Evolutionary conservation across 306 rosid species (phyloP).

Genomic region (Castanea mollissima): DNA sequence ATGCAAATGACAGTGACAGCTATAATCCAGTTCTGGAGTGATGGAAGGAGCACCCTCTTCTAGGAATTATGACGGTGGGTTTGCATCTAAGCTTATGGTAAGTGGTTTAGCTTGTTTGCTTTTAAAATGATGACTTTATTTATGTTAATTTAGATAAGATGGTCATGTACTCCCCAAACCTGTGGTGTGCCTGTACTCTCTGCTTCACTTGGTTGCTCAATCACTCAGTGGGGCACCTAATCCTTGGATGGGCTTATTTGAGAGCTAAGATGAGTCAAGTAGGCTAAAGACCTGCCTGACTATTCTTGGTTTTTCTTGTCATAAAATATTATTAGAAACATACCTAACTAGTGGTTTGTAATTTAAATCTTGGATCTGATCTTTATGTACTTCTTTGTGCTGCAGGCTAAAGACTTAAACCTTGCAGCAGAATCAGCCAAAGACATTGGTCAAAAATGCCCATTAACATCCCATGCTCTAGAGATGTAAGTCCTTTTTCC

Average conservation of each 20-base stretch:
- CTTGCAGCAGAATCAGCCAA: conserved; percentile 78
- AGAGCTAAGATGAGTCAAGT: neutral
- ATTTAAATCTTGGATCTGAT: neutral
- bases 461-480: conserved; percentile 67
- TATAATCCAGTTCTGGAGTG: conserved; percentile 94
- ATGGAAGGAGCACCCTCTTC: conserved; percentile 94
- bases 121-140: neutral
- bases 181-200: too few species aligned
- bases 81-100: conserved; percentile 92
- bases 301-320: neutral
- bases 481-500: conserved; percentile 52
- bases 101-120: conserved; percentile 22
- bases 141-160: neutral
- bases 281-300: neutral
- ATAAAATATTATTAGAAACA: neutral
- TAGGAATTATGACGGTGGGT: conserved; percentile 84
- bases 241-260: neutral
- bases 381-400: neutral
- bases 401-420: conserved; percentile 80
- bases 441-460: conserved; percentile 53
- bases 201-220: neutral
- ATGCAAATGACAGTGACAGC: conserved; percentile 58
- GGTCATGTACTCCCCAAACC: too few species aligned
- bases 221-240: neutral
- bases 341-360: neutral